Base-by-base conservation (phyloP, 192 early-diverging fungal genomes). In the Cetraspora pellucida region DNA sequence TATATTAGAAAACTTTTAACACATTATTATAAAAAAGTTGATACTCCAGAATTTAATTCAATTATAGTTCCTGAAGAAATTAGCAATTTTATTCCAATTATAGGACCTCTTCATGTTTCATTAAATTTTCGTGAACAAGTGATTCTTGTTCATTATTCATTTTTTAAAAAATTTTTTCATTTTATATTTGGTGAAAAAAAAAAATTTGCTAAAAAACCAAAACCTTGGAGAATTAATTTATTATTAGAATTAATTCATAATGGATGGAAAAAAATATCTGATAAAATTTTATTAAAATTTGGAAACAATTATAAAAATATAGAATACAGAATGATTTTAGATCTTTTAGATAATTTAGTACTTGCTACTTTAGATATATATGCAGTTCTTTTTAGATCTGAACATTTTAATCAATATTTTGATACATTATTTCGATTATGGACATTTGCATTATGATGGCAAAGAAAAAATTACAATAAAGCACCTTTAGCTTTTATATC, bases 401-500 rank as follows among this genome's bases (percentile, higher is more conserved):
- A 28, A 14, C 10, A 4, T 65, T 65, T 5, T 30, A 28, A 65
- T 65, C 14, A 44, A 65, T 65, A 65, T 65, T 6, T 65, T 4
- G 63, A 65, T 8, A 50, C 67, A 49, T 9, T 45, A 16, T 17
- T 69, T 45, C 9, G 67, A 21, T 30, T 69, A 9, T 69, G 67
- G 67, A 49, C 9, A 16, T 69, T 69, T 30, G 27, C 47, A 21
- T 23, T 50, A 14, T 8, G 67, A 69, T 69, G 43, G 9, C 10
- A 69, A 69, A 11, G 28, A 47, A 69, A 50, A 69, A 69, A 69
- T 27, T 49, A 69, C 47, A 47, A 69, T 25, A 69, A 69, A 69
- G 45, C 45, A 21, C 67, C 67, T n/a, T n/a, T n/a, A n/a, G n/a
- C n/a, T n/a, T n/a, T n/a, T n/a, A n/a, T n/a, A n/a, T n/a, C n/a